These are phyloP conservation scores for Solidago caesia DNA, from an alignment of 129 eudicot species.

Conservation along the genomic window DNA sequence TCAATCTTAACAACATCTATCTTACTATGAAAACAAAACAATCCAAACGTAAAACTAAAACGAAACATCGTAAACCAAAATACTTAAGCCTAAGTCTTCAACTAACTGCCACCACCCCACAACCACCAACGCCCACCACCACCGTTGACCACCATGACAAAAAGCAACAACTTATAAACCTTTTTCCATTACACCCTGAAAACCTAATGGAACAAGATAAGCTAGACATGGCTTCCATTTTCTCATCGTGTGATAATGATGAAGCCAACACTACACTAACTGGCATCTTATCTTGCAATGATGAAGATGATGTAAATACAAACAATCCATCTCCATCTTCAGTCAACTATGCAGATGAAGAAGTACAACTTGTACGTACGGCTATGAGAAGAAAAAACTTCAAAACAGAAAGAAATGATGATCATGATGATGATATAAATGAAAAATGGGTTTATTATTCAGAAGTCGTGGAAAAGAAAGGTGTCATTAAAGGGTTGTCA, in stretches of 20 bases:
- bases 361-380: constrained; percentile 56
- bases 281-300: constrained; percentile 42
- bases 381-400: constrained; percentile 69
- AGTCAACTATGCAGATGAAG: constrained; percentile 48
- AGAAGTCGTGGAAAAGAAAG: constrained; percentile 63
- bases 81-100: constrained; percentile 56
- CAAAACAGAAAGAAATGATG: constrained; percentile 38
- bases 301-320: constrained; percentile 18
- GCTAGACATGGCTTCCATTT: constrained; percentile 44
- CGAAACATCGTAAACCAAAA: constrained; percentile 51
- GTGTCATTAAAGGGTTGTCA: constrained; percentile 27
- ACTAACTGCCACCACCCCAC: constrained; percentile 35
- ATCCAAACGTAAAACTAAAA: constrained; percentile 30
- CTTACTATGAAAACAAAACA: constrained; percentile 25
- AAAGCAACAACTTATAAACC: constrained; percentile 39
- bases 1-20: background rate
- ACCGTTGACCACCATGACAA: background rate
- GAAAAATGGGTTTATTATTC: constrained; percentile 79
- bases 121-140: constrained; percentile 34
- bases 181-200: constrained; percentile 71
- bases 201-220: constrained; percentile 45
- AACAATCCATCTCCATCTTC: constrained; percentile 49
- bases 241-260: constrained; percentile 56
- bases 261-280: constrained; percentile 64
- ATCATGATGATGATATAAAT: constrained; percentile 21